phyloP scores from a whole-genome alignment of 768 basidiomycete genomes.

The Leccinum barrowsii region DNA sequence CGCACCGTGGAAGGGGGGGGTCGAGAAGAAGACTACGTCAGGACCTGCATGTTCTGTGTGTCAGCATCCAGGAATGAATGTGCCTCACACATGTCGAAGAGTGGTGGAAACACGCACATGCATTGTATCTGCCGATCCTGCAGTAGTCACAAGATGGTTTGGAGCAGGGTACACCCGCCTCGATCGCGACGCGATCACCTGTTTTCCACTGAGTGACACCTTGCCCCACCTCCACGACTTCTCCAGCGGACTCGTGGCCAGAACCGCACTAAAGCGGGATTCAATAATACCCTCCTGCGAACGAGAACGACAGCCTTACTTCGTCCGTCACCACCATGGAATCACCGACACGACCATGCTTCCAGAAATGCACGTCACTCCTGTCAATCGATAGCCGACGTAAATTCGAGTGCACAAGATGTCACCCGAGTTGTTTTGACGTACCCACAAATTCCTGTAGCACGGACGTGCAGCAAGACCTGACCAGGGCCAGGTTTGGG shows the following conservation, averaged over 20 bases:
- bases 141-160: constrained; percentile 59
- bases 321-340: constrained; percentile 71
- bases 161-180: constrained; percentile 67
- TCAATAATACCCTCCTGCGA: neutral
- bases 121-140: constrained; percentile 63
- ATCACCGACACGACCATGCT: constrained; percentile 64
- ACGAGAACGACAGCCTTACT: constrained; percentile 28
- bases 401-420: neutral
- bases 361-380: constrained; percentile 74
- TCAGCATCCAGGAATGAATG: neutral
- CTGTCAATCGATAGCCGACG: constrained; percentile 28
- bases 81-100: neutral
- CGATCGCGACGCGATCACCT: constrained; percentile 62
- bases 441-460: constrained; percentile 69
- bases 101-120: constrained; percentile 34
- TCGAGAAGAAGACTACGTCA: constrained; percentile 63
- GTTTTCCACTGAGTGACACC: constrained; percentile 65
- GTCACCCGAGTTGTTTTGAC: constrained; percentile 14
- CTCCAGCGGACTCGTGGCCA: constrained; percentile 69
- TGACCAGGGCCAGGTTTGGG: constrained; percentile 61
- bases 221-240: constrained; percentile 60
- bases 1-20: constrained; percentile 63
- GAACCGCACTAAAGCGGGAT: constrained; percentile 49
- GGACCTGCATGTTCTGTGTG: constrained; percentile 24
- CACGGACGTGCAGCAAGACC: constrained; percentile 61